Conservation (phyloP, 345 rosid genomes). For the Microthlaspi erraticum region DNA sequence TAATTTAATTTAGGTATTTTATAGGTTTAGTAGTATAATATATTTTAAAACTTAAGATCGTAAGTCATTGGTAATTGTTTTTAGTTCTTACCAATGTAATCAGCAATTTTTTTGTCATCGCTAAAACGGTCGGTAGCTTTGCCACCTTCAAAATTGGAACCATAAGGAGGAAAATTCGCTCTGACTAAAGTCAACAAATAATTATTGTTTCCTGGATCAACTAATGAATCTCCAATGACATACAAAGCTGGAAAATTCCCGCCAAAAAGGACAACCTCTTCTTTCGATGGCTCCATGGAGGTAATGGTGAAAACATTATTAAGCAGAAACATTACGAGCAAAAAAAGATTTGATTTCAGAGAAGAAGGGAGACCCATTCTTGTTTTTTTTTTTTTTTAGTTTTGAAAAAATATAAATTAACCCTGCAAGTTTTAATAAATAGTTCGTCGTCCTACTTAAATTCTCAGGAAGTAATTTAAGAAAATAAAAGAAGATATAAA, state of each 20-base stretch:
- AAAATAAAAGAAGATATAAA: no score
- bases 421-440: no score
- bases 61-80: neutral
- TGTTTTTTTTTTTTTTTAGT: no score
- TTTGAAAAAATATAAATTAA: no score
- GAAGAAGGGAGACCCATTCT: neutral
- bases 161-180: constrained; percentile 63
- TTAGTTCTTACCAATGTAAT: constrained; percentile 47
- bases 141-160: constrained; percentile 54
- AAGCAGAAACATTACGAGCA: neutral
- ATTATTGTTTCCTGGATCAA: constrained; percentile 73
- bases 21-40: neutral
- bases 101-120: constrained; percentile 53
- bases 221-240: constrained; percentile 70
- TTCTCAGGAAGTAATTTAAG: no score
- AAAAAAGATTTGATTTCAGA: neutral
- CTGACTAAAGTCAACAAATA: constrained; percentile 38
- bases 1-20: neutral
- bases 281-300: neutral
- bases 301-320: constrained; percentile 8
- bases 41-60: neutral
- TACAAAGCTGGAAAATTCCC: constrained; percentile 42
- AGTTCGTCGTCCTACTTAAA: no score
- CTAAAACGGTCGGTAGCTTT: constrained; percentile 59
- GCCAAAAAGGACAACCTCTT: constrained; percentile 26